Percentiles rank a stretch among this genome's conserved stretches.
phyloP scores from a whole-genome alignment of 352 stramenopile genomes.

The Phytopythium chamaehyphon region DNA sequence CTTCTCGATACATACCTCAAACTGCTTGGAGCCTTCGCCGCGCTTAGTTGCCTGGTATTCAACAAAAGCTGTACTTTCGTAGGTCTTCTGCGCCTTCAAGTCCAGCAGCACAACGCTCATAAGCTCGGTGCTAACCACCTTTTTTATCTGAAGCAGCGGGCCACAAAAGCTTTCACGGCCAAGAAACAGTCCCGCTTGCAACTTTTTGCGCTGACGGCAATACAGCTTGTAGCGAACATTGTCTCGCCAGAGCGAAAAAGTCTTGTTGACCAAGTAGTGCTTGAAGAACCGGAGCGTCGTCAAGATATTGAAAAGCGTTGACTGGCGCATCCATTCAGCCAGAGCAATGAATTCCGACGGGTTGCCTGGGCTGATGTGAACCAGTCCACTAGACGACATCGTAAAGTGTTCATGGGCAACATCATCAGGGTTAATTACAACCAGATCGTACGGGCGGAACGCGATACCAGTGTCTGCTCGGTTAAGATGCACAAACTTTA shows the following conservation, averaged over 20 bases:
- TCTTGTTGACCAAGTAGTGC: conserved; percentile 92
- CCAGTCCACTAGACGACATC: conserved; percentile 85
- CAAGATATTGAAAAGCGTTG: conserved; percentile 94
- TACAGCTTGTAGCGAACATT: conserved; percentile 91
- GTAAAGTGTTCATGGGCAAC: conserved; percentile 88
- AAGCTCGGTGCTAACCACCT: conserved; percentile 81
- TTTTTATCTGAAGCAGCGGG: conserved; percentile 88
- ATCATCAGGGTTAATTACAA: conserved; percentile 81
- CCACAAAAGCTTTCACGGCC: conserved; percentile 89
- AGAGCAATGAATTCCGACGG: conserved; percentile 92
- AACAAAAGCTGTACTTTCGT: conserved; percentile 84
- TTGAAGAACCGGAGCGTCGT: conserved; percentile 93
- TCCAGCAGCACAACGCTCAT: conserved; percentile 82
- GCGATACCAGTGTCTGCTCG: conserved; percentile 51
- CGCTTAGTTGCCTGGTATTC: conserved; percentile 89
- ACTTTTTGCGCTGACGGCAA: conserved; percentile 80
- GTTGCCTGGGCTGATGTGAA: conserved; percentile 63
- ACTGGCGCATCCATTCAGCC: conserved; percentile 93
- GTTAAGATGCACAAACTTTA: conserved; percentile 95
- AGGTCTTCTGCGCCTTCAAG: conserved; percentile 85
- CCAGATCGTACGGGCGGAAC: conserved; percentile 92
- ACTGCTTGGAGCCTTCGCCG: conserved; percentile 85
- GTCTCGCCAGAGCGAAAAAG: conserved; percentile 84
- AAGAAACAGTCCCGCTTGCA: conserved; percentile 83
- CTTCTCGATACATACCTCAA: conserved; percentile 90